Evolutionary conservation across 768 basidiomycete genomes (phyloP).

Genomic region (Coprinellus aureogranulatus): DNA sequence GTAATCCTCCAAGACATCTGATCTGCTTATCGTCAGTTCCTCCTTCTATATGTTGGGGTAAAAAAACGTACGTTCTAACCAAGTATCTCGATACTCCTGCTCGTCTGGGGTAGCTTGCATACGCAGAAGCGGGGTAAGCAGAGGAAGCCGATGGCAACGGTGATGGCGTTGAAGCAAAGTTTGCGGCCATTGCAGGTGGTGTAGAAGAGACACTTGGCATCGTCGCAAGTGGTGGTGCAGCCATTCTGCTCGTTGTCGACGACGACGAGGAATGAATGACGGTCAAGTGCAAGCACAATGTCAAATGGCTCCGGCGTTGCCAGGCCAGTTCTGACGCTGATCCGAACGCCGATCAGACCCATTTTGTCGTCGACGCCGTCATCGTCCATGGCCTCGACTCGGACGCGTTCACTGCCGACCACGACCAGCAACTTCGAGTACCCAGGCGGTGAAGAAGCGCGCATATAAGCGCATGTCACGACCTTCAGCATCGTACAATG

Average conservation of each 20-base stretch:
- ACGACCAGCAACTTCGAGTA: background rate
- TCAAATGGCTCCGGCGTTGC: background rate
- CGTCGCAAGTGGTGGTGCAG: background rate
- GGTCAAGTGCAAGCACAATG: background rate
- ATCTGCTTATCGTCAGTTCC: background rate
- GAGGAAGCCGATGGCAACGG: background rate
- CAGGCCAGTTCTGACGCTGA: background rate
- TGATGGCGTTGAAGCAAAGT: background rate
- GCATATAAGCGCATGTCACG: slow-evolving; percentile 57
- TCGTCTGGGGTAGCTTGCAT: background rate
- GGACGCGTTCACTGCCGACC: background rate
- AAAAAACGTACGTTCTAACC: slow-evolving; percentile 5
- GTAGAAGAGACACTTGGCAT: background rate
- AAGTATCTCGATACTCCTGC: slow-evolving; percentile 3
- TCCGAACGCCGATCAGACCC: background rate
- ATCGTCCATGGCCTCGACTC: background rate
- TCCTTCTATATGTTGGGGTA: too few relatives aligned
- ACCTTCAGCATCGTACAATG: slow-evolving; percentile 67
- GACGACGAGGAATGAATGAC: background rate
- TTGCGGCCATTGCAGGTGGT: background rate
- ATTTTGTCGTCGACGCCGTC: background rate
- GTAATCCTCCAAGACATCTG: slow-evolving; percentile 8
- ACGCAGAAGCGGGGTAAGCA: background rate
- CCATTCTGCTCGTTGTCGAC: background rate
- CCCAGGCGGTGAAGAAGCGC: background rate